Percentiles rank a stretch among this genome's conserved stretches.
Conservation (phyloP, 2,329 filamentous ascomycete species). For the Fragosphaeria purpurea region DNA sequence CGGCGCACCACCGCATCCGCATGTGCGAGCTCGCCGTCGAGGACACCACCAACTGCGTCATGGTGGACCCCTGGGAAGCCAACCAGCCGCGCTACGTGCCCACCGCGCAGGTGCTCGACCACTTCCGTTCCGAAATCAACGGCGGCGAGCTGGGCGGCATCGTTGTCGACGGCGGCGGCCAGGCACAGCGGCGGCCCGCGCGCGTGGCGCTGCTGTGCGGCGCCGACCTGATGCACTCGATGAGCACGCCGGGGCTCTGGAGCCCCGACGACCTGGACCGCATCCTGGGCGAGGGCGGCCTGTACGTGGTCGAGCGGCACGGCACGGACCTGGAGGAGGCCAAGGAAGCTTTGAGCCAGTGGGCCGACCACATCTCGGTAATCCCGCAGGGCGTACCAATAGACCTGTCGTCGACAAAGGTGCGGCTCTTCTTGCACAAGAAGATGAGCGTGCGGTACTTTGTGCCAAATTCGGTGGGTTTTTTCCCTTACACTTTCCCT, state of each 20-base stretch:
- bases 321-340: constrained; percentile 81
- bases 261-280: constrained; percentile 74
- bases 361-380: constrained; percentile 77
- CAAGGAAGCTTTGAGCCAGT: constrained; percentile 68
- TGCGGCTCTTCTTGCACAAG: constrained; percentile 67
- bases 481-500: neutral
- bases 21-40: constrained; percentile 81
- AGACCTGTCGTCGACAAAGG: constrained; percentile 70
- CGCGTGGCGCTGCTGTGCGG: constrained; percentile 73
- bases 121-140: constrained; percentile 88
- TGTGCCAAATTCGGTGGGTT: constrained; percentile 13
- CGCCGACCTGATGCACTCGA: constrained; percentile 67
- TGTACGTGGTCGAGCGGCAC: constrained; percentile 77
- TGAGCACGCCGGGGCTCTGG: constrained; percentile 70
- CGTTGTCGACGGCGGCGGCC: constrained; percentile 45
- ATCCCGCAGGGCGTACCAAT: constrained; percentile 84
- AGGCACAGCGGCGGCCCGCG: constrained; percentile 45
- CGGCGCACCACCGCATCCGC: constrained; percentile 37
- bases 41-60: constrained; percentile 66
- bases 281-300: constrained; percentile 73
- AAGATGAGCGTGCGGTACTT: constrained; percentile 75
- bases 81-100: constrained; percentile 67
- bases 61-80: constrained; percentile 56
- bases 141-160: constrained; percentile 63
- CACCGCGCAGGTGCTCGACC: constrained; percentile 80